Conservation (phyloP, 441 rosid species). For the Cnidoscolus chayamansa region DNA sequence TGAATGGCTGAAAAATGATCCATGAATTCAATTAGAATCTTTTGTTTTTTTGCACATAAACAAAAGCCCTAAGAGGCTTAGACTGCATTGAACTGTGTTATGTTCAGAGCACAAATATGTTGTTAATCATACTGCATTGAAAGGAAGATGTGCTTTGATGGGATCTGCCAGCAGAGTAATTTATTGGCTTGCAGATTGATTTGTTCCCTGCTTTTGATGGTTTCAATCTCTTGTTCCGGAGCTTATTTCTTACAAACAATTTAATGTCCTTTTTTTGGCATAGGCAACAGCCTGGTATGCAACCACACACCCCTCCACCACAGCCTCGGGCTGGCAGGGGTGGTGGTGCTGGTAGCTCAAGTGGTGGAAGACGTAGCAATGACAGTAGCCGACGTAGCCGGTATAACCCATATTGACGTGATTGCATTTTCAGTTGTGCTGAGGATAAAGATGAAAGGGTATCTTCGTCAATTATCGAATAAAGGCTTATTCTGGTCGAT, state of each 20-base stretch:
- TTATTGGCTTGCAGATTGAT: not conserved
- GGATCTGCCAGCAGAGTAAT: not conserved
- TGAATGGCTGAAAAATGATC: no score
- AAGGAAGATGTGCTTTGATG: not conserved
- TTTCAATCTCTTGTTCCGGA: not conserved
- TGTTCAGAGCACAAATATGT: not conserved
- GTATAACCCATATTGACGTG: constrained; percentile 65
- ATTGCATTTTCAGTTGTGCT: not conserved
- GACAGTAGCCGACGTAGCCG: constrained; percentile 69
- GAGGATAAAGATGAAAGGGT: no score
- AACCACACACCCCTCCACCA: constrained; percentile 44
- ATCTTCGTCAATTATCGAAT: no score
- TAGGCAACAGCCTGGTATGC: constrained; percentile 90
- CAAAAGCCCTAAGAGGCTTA: not conserved
- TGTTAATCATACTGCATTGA: not conserved
- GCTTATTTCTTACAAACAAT: not conserved
- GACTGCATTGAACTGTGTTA: not conserved
- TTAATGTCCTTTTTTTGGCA: not conserved
- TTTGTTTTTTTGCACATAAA: not conserved
- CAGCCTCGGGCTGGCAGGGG: constrained; percentile 51
- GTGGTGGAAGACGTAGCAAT: constrained; percentile 55
- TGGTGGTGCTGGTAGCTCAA: constrained; percentile 52
- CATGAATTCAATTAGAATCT: no score
- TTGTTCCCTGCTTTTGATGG: not conserved
- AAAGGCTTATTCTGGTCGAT: not conserved